Percentiles rank a stretch among this genome's conserved stretches.
These are phyloP conservation scores for Pestalotiopsis sp. DNA, from an alignment of 2,329 filamentous ascomycete genomes.

Conservation along the genomic window DNA sequence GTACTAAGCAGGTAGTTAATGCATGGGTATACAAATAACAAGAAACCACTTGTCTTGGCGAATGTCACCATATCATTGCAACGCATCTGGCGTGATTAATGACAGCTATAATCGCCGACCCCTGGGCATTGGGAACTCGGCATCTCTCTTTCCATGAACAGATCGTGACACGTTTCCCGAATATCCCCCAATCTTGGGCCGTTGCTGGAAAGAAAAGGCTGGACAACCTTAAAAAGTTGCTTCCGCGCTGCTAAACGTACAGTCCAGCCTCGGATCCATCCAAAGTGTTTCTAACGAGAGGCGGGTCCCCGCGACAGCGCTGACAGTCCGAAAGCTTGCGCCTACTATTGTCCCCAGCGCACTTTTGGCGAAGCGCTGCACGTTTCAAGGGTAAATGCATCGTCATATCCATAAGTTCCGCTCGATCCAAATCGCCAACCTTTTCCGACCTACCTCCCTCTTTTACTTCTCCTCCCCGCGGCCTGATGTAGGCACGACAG, in stretches of 20 bases:
- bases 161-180: neutral
- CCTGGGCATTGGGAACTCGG: neutral
- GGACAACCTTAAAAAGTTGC: neutral
- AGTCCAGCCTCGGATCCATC: neutral
- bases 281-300: neutral
- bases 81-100: neutral
- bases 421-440: neutral
- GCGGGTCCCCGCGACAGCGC: neutral
- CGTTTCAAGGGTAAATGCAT: constrained; percentile 4
- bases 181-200: neutral
- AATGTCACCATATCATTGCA: neutral
- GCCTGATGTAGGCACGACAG: neutral
- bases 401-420: neutral
- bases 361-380: neutral
- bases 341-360: neutral
- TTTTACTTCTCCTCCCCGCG: neutral
- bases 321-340: neutral
- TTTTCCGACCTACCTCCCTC: neutral
- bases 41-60: neutral
- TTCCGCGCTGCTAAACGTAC: neutral
- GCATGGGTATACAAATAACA: too few species aligned
- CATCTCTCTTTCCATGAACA: neutral
- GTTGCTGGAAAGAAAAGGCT: neutral
- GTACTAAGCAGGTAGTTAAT: too few species aligned
- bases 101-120: neutral